Conservation (phyloP, 768 basidiomycete genomes). For the Sporobolomyces roseus region DNA sequence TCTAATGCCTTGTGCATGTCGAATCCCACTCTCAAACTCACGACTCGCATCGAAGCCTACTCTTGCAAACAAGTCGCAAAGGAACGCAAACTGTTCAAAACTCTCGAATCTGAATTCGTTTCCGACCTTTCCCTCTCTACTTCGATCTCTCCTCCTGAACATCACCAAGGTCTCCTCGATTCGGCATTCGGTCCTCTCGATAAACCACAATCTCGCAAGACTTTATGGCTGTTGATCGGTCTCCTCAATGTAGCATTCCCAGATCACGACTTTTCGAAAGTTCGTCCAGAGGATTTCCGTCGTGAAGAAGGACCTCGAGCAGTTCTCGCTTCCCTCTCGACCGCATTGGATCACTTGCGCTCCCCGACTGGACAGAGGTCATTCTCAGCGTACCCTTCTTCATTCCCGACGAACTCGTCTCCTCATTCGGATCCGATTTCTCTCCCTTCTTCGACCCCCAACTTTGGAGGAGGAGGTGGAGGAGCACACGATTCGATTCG, state of each 20-base stretch:
- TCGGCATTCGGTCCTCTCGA: constrained; percentile 85
- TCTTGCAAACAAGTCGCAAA: constrained; percentile 95
- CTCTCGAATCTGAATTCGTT: constrained; percentile 81
- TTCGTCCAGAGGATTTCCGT: constrained; percentile 82
- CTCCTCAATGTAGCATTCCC: constrained; percentile 97
- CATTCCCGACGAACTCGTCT: constrained; percentile 53
- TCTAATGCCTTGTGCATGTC: constrained; percentile 42
- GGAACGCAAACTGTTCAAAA: constrained; percentile 92
- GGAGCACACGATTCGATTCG: constrained; percentile 57
- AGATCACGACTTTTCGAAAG: constrained; percentile 93
- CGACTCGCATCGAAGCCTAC: constrained; percentile 73
- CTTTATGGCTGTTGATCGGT: constrained; percentile 89
- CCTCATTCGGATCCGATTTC: constrained; percentile 39
- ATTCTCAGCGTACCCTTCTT: constrained; percentile 76
- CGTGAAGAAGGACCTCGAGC: constrained; percentile 61
- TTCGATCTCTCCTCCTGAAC: constrained; percentile 69
- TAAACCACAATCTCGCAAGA: constrained; percentile 77
- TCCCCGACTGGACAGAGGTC: constrained; percentile 53
- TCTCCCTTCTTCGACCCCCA: constrained; percentile 15
- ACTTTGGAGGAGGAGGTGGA: not conserved
- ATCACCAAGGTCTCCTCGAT: constrained; percentile 64
- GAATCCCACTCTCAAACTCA: constrained; percentile 35
- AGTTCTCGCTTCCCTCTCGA: constrained; percentile 79
- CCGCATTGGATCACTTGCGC: constrained; percentile 67
- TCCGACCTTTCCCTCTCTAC: constrained; percentile 62